Base-by-base conservation (phyloP, 768 basidiomycete genomes). In the Astraeus odoratus region DNA sequence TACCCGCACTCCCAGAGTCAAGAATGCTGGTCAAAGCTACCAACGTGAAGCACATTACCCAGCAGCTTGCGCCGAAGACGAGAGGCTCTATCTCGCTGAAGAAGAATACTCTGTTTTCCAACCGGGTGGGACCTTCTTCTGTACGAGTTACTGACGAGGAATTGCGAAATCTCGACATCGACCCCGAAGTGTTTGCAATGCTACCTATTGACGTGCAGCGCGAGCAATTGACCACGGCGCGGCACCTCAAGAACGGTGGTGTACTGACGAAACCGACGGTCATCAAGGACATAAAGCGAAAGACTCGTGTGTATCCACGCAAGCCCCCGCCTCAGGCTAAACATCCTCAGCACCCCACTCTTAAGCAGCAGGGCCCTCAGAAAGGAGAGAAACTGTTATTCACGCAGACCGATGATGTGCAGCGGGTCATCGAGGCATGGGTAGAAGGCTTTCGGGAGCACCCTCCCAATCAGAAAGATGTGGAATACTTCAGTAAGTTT, bases 391-490 rank as follows among this genome's bases (percentile, higher is more conserved):
- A 78, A 56, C 48, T 80, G 30, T 63, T 68, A 38, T 80, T 83
- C 42, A 75, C 73, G 10, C 80, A 85, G 55, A 74, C 80, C 18
- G 75, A 75, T 20, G 89, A 92, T 49, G 74, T 97, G 12, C 80
- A 89, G 61, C 63, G 63, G 4, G 71, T 84, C 18, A 72, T 97
- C 31, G 81, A 81, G 51, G 59, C 69, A 27, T 97, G 93, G 93
- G 79, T 97, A 7, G 69, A 75, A 36, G 64, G 71, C 1, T 83
- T 86, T 48, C 63, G 64, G 39, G 70, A 75, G 36, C 70, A 72
- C 52, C 73, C 72, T n/a, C 92, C 92, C 31, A 80, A 81, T 48
- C 66, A 69, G 51, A 78, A 74, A 59, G 93, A 96, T 52, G 71
- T 91, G 2, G 78, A 82, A 19, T 83, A 78, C 52, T 81, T 97